Conservation (phyloP, 495 filamentous ascomycete species). For the Daldinia concentrica region DNA sequence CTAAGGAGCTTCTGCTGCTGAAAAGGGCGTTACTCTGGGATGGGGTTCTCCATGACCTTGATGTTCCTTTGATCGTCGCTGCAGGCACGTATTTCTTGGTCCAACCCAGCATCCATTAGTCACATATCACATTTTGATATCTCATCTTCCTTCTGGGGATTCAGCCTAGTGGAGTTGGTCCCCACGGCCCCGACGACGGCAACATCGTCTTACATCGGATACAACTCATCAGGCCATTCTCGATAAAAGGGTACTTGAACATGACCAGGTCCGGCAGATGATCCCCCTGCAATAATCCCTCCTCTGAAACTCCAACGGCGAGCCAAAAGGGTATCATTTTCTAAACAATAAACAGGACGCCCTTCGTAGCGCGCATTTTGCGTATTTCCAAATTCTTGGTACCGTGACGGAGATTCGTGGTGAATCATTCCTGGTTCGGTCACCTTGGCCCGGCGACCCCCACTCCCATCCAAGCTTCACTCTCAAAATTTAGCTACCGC, state of each 20-base stretch:
- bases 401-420: conserved; percentile 25
- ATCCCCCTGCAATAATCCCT: conserved; percentile 30
- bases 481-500: conserved; percentile 30
- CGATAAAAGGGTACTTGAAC: conserved; percentile 30
- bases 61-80: conserved; percentile 44
- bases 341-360: conserved; percentile 34
- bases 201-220: conserved; percentile 35
- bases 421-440: conserved; percentile 40
- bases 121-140: conserved; percentile 46
- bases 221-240: conserved; percentile 37
- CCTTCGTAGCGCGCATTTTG: conserved; percentile 5
- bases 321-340: conserved; percentile 43
- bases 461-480: conserved; percentile 42
- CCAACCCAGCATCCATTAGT: conserved; percentile 33
- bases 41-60: conserved; percentile 37
- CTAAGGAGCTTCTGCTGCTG: conserved; percentile 18
- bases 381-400: conserved; percentile 38
- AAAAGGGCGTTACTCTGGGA: conserved; percentile 34
- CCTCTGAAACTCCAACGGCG: conserved; percentile 17
- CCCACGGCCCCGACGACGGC: conserved; percentile 26
- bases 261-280: conserved; percentile 33
- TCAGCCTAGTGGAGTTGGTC: conserved; percentile 42
- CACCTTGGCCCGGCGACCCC: conserved; percentile 39
- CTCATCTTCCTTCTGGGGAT: conserved; percentile 35
- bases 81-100: conserved; percentile 40